Percentiles rank a stretch among this genome's conserved stretches.
Conservation (phyloP, 2,329 filamentous ascomycete genomes). For the Plenodomus tracheiphilus region DNA sequence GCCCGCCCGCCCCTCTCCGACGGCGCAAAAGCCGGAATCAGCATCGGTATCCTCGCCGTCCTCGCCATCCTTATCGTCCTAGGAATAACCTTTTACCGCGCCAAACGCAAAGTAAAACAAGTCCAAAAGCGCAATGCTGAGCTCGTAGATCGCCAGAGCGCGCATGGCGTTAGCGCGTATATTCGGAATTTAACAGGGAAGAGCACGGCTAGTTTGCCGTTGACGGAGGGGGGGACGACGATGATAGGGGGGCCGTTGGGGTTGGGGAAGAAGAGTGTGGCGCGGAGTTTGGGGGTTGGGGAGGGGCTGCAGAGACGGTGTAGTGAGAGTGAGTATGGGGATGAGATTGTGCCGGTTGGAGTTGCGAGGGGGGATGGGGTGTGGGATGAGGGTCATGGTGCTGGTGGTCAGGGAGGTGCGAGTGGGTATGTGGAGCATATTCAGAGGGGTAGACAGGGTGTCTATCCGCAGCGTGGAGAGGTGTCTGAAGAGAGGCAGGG, state of each 20-base stretch:
- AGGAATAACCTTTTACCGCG: not conserved
- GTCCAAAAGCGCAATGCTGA: not conserved
- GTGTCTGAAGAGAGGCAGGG: not conserved
- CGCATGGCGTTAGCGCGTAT: not conserved
- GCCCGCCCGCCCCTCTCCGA: not conserved
- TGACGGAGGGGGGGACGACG: not conserved
- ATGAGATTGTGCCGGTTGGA: not conserved
- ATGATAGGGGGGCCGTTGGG: not conserved
- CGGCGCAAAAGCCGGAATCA: not conserved
- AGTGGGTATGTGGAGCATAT: not conserved
- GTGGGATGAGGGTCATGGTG: not conserved
- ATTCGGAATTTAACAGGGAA: not conserved
- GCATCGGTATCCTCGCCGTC: not conserved
- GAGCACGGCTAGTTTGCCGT: not conserved
- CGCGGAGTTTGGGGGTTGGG: not conserved
- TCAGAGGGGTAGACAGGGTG: not conserved
- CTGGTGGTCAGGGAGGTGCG: not conserved
- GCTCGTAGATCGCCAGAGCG: not conserved
- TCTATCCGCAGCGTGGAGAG: not conserved
- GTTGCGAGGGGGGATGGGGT: not conserved
- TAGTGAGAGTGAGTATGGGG: not conserved
- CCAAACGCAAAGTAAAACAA: not conserved
- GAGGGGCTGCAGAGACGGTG: not conserved
- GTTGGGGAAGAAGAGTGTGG: not conserved
- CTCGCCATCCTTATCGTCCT: not conserved